Conservation (phyloP, 2,329 filamentous ascomycete species). For the Cordyceps pruinosa region DNA sequence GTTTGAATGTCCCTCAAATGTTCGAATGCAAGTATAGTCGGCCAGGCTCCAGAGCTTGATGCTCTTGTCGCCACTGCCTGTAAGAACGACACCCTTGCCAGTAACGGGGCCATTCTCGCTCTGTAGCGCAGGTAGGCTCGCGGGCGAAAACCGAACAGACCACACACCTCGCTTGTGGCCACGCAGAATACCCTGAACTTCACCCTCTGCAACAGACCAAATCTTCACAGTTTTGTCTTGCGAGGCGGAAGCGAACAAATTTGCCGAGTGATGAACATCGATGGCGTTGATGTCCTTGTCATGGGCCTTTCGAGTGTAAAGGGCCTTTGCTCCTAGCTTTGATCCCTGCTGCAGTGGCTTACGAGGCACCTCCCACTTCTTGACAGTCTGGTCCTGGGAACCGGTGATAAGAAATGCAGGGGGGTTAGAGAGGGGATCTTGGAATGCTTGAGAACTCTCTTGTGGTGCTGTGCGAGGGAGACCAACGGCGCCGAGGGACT, state of each 20-base stretch:
- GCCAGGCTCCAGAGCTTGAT: constrained; percentile 90
- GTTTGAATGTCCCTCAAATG: constrained; percentile 94
- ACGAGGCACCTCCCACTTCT: constrained; percentile 79
- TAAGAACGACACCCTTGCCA: constrained; percentile 75
- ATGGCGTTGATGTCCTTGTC: constrained; percentile 98
- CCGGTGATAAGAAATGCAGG: constrained; percentile 84
- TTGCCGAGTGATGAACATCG: constrained; percentile 65
- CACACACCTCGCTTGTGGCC: constrained; percentile 94
- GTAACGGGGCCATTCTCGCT: constrained; percentile 66
- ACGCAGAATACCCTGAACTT: constrained; percentile 81
- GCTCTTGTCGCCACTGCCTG: constrained; percentile 92
- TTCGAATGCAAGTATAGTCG: constrained; percentile 87
- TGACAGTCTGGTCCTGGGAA: constrained; percentile 91
- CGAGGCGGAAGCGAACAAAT: constrained; percentile 90
- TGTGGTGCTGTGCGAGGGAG: constrained; percentile 65
- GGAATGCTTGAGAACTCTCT: constrained; percentile 61
- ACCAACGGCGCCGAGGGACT: constrained; percentile 85
- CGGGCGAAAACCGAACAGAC: constrained; percentile 85
- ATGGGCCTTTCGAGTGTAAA: constrained; percentile 90
- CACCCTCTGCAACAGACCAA: constrained; percentile 84
- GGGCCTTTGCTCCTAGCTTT: constrained; percentile 55
- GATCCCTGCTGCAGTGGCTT: constrained; percentile 35
- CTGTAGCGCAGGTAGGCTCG: constrained; percentile 64
- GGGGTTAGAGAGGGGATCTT: constrained; percentile 69
- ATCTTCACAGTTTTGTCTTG: constrained; percentile 97